Base-by-base conservation (phyloP, 805 yeast species). In the Starmerella floris region DNA sequence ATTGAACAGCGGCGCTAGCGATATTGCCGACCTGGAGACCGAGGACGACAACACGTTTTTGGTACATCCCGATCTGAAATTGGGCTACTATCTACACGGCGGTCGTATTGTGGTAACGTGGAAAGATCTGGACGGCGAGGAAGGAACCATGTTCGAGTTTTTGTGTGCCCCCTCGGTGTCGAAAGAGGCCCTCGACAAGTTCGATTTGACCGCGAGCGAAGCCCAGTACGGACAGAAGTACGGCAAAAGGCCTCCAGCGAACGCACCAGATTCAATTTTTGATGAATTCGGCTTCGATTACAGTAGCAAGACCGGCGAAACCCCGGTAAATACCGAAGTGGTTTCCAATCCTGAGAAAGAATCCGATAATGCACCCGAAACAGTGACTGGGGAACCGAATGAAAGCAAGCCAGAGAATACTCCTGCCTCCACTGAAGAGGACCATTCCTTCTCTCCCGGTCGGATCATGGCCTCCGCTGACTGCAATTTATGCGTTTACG, bases 101-200 rank as follows among this genome's bases (percentile, higher is more conserved):
- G 81, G 78, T 1, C 63, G 70, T 3, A 62, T 67, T 31, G 74
- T 77, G 2, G 70, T 88, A 23, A 66, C 79, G 0, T 88, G 97
- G 97, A 68, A 64, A 13, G 95, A 91, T 58, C 57, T 75, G 30
- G 76, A 76, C 35, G 95, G 95, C n/a, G 95, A 87, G 54, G 67
- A 69, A 4, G 95, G 84, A 21, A 96, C 87, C 55, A 63, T 68
- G 49, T 84, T 79, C 60, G 94, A 85, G 60, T 87, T 83, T 61
- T 69, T 80, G 20, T 73, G 83, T 39, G 83, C 76, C 47, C 70
- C 69, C 37, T 69, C 70, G 13, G 72, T 77, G n/a, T 40, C 57
- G 5, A 40, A 52, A 5, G 53, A 64, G 15, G 73, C 67, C 22
- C 69, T 76, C 31, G 73, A 78, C 26, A 66, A 68, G 34, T 88